Base-by-base conservation (phyloP, 495 filamentous ascomycete species). In the Jackrogersella multiformis region DNA sequence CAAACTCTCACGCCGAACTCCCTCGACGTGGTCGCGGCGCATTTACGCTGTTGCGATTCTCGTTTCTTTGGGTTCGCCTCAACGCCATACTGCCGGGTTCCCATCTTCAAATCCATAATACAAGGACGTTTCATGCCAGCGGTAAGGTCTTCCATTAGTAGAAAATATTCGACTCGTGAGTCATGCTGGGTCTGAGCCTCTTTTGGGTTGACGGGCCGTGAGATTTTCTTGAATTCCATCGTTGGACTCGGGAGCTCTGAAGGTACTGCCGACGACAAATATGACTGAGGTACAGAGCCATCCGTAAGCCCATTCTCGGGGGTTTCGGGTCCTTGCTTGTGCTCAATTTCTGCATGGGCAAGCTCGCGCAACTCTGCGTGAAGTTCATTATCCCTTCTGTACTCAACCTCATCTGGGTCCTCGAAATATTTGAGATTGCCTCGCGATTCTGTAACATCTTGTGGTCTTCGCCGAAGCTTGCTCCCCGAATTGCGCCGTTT, bases 51-150 rank as follows among this genome's bases (percentile, higher is more conserved):
- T 76, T 99, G 95, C 0, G 95, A 97, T 56, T 91, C 88, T 59
- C 92, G 91, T 75, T 99, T 99, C 78, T 95, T 94, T 38, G 94
- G 89, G 49, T 84, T 86, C 7, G 95, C 95, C 62, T 97, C 94
- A n/a, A 97, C 86, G 12, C 95, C 95, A 77, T 97, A 97, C 74
- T 99, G 95, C 2, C 95, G 88, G n/a, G 95, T 99, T 9, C 95
- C 95, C 95, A 99, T 99, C 76, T 99, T 99, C 61, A 99, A 82
- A 76, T 99, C 95, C 69, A 99, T 89, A 38, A 97, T 95, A 77
- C 95, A 98, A 10, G 95, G 95, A 30, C 90, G 89, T 73, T 91
- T 92, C 94, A 99, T 97, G 32, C 95, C 95, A 5, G 95, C 92
- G 2, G 95, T 99, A 26, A 99, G 85, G 74, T 99, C 95, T 78